Evolutionary conservation across 805 yeast species (phyloP).

Genomic region (Jamesozyma piceae): DNA sequence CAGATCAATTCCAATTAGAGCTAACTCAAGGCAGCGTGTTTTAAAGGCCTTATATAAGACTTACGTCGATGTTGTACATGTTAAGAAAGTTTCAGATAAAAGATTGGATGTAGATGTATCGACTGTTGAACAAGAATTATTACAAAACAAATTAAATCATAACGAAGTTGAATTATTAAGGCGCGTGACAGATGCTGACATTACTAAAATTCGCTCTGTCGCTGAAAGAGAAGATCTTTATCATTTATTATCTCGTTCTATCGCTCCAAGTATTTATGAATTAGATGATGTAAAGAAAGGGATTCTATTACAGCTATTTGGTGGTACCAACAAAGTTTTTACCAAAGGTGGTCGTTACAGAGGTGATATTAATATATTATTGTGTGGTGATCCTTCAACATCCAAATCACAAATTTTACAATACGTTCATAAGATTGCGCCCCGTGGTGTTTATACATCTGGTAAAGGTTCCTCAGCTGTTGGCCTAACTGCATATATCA

Average conservation of each 20-base stretch:
- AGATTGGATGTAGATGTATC: slow-evolving; percentile 74
- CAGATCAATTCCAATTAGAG: slow-evolving; percentile 84
- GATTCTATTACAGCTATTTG: slow-evolving; percentile 80
- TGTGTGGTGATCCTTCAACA: slow-evolving; percentile 98
- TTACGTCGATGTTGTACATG: slow-evolving; percentile 87
- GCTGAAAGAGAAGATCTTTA: slow-evolving; percentile 71
- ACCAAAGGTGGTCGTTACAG: slow-evolving; percentile 87
- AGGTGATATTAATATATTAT: slow-evolving; percentile 85
- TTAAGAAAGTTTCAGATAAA: slow-evolving; percentile 74
- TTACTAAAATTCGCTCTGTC: slow-evolving; percentile 50
- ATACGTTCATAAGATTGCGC: slow-evolving; percentile 95
- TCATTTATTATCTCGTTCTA: slow-evolving; percentile 75
- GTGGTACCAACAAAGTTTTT: slow-evolving; percentile 88
- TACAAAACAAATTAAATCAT: slow-evolving; percentile 43
- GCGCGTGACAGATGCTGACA: slow-evolving; percentile 58
- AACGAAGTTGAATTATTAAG: slow-evolving; percentile 69
- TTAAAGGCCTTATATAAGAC: slow-evolving; percentile 82
- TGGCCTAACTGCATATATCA: slow-evolving; percentile 94
- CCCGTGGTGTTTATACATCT: slow-evolving; percentile 94
- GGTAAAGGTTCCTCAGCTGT: slow-evolving; percentile 99
- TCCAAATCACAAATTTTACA: slow-evolving; percentile 90
- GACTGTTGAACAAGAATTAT: slow-evolving; percentile 38
- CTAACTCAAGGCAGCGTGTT: slow-evolving; percentile 76
- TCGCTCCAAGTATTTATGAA: slow-evolving; percentile 96
- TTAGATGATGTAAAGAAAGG: slow-evolving; percentile 97